These are phyloP conservation scores for Trichocladium uniseriatum DNA, from an alignment of 495 filamentous ascomycete genomes.

Conservation along the genomic window DNA sequence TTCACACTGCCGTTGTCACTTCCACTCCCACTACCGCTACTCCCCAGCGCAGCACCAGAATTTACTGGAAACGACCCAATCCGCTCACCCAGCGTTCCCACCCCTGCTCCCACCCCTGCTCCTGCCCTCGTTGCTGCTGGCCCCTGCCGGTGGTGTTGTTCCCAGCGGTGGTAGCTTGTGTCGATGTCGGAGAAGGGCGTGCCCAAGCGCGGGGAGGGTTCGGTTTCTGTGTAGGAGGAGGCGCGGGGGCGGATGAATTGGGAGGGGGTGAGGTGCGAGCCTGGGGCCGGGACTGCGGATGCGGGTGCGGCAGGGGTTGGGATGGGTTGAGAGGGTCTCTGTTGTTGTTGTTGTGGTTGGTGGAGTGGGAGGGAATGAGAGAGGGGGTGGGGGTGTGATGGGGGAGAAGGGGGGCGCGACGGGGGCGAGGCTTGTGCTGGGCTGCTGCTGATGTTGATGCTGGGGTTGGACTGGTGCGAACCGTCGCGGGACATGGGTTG, in stretches of 20 bases:
- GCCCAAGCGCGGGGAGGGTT: constrained; percentile 32
- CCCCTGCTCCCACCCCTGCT: not conserved
- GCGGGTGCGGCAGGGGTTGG: not conserved
- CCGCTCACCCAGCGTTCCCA: not conserved
- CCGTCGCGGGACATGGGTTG: constrained; percentile 48
- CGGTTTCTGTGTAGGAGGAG: constrained; percentile 35
- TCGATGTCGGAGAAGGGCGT: constrained; percentile 26
- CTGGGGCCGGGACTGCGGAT: constrained; percentile 8
- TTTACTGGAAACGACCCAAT: not conserved
- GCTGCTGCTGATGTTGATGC: constrained; percentile 1
- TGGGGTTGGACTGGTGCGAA: constrained; percentile 13
- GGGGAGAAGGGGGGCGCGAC: constrained; percentile 5
- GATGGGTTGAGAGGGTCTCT: no score
- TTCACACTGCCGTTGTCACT: no score
- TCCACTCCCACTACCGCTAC: no score
- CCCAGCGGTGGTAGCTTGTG: constrained; percentile 30
- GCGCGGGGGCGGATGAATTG: constrained; percentile 10
- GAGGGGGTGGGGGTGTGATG: not conserved
- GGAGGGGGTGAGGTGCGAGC: constrained; percentile 12
- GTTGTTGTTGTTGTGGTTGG: no score
- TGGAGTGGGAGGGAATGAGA: constrained; percentile 27
- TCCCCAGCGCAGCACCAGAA: no score
- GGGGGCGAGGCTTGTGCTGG: not conserved
- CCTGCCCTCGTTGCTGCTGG: no score
- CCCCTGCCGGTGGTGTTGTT: not conserved